Conservation (phyloP, 805 yeast species). For the Lachancea sp. region DNA sequence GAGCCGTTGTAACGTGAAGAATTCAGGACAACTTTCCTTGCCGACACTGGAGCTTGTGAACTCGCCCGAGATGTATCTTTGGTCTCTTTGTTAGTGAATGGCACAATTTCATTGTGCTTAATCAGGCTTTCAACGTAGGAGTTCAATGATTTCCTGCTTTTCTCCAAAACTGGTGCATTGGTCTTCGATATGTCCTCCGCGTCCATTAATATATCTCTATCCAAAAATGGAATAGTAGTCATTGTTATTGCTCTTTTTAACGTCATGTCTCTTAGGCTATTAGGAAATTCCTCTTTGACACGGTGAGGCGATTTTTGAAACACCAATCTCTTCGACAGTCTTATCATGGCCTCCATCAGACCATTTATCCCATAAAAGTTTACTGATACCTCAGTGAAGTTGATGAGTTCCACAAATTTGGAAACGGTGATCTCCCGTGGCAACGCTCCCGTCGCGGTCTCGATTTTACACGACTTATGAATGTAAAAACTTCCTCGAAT, state of each 20-base stretch:
- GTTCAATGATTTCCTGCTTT: constrained; percentile 1
- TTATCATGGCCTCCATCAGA: neutral
- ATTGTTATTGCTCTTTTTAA: neutral
- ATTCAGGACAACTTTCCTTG: neutral
- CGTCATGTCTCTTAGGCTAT: neutral
- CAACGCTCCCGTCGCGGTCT: neutral
- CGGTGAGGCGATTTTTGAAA: constrained; percentile 1
- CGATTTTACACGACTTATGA: constrained; percentile 3
- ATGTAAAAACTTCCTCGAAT: constrained; percentile 8
- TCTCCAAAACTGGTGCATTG: constrained; percentile 10
- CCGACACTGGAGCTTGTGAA: neutral
- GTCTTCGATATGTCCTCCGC: constrained; percentile 6
- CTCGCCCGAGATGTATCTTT: neutral
- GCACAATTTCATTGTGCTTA: constrained; percentile 1
- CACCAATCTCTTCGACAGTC: neutral
- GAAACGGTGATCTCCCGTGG: constrained; percentile 3
- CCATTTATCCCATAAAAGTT: neutral
- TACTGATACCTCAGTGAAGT: constrained; percentile 9
- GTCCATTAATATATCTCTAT: constrained; percentile 19
- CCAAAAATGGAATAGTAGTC: constrained; percentile 12
- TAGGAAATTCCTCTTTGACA: neutral
- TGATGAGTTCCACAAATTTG: constrained; percentile 1
- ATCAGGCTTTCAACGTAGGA: neutral
- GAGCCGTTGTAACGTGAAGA: constrained; percentile 2
- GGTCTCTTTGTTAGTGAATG: neutral